A percentile compares a stretch with the other conserved stretches of the same genome.
phyloP scores from a whole-genome alignment of 208 protist species.

The Leishmania guyanensis region DNA sequence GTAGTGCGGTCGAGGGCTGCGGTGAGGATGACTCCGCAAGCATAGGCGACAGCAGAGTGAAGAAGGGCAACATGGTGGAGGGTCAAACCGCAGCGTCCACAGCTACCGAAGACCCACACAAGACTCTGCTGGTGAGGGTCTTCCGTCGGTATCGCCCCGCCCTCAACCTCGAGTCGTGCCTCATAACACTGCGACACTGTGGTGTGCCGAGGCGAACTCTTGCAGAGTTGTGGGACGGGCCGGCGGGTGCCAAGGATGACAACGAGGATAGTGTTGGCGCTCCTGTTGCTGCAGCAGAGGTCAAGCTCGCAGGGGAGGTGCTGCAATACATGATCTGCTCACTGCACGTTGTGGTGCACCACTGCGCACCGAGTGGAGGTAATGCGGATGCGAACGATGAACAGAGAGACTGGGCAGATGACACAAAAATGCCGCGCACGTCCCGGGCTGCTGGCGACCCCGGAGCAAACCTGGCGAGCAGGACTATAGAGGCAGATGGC shows the following conservation, averaged over 20 bases:
- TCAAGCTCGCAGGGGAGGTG: conserved; percentile 28
- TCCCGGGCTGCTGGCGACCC: not conserved
- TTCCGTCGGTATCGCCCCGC: conserved; percentile 24
- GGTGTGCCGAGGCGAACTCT: not conserved
- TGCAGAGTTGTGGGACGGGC: not conserved
- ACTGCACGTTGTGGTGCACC: conserved; percentile 22
- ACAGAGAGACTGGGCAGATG: not conserved
- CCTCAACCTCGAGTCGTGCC: conserved; percentile 35
- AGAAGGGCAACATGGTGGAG: not conserved
- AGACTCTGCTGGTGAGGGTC: not conserved
- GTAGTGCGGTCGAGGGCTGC: not conserved
- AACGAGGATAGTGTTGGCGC: not conserved
- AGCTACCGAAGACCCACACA: no score
- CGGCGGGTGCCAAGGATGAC: not conserved
- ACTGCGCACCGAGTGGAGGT: not conserved
- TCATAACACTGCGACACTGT: conserved; percentile 29
- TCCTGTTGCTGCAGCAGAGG: not conserved
- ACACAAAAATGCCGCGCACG: not conserved
- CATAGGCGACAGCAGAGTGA: not conserved
- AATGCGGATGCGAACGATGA: not conserved
- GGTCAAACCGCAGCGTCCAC: not conserved
- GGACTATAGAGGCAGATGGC: conserved; percentile 6
- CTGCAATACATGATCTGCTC: conserved; percentile 38
- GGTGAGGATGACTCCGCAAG: not conserved
- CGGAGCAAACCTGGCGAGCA: not conserved